A percentile compares a stretch with the other conserved stretches of the same genome.
Conservation (phyloP, 192 early-diverging fungal species). For the Dissophora ornata region DNA sequence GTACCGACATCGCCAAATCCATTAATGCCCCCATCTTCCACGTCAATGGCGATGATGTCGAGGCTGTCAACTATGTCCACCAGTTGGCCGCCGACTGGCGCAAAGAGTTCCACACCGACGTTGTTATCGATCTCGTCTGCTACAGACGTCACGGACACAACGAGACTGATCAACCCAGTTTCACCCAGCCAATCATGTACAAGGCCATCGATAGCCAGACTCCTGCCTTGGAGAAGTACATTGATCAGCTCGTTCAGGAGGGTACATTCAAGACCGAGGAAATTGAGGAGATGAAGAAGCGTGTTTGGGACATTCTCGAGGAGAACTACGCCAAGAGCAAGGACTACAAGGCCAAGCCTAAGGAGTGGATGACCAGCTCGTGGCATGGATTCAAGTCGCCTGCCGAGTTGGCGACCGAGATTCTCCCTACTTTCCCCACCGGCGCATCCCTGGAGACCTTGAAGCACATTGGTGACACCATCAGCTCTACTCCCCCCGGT, state of each 20-base stretch:
- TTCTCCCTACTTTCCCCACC: slow-evolving; percentile 77
- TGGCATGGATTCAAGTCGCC: slow-evolving; percentile 91
- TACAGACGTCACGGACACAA: slow-evolving; percentile 99
- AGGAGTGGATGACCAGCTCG: slow-evolving; percentile 95
- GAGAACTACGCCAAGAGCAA: slow-evolving; percentile 92
- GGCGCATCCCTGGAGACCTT: slow-evolving; percentile 78
- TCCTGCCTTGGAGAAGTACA: slow-evolving; percentile 89
- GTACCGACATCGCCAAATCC: slow-evolving; percentile 97
- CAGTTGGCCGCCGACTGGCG: slow-evolving; percentile 97
- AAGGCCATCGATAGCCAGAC: slow-evolving; percentile 86
- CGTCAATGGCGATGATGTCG: slow-evolving; percentile 98
- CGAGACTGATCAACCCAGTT: slow-evolving; percentile 98
- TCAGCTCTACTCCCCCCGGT: slow-evolving; percentile 82
- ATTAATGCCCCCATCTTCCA: slow-evolving; percentile 98
- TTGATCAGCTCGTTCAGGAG: slow-evolving; percentile 83
- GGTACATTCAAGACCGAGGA: slow-evolving; percentile 85
- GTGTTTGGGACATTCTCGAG: slow-evolving; percentile 92
- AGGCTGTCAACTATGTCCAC: slow-evolving; percentile 95
- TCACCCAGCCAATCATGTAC: slow-evolving; percentile 99
- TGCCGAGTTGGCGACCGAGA: slow-evolving; percentile 75
- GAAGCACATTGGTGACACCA: slow-evolving; percentile 84
- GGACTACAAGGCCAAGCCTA: slow-evolving; percentile 87
- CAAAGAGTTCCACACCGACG: slow-evolving; percentile 94
- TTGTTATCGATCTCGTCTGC: slow-evolving; percentile 96
- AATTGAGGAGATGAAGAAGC: slow-evolving; percentile 89